Evolutionary conservation across 148 eudicot genomes (phyloP).

Genomic region (Pouteria glomerata): DNA sequence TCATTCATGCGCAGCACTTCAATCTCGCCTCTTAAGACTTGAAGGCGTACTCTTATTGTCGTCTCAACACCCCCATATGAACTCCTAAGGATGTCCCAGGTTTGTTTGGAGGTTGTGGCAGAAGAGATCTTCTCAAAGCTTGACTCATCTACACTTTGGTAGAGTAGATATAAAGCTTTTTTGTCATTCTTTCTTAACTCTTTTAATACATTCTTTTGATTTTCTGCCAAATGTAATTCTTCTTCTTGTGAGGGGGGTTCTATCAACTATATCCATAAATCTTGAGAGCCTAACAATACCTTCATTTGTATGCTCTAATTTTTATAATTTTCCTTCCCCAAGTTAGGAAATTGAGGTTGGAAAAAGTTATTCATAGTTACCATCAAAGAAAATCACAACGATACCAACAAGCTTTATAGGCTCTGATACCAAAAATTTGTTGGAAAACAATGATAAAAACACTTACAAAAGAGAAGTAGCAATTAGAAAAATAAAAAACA

Average conservation of each 20-base stretch:
- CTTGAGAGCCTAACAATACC: not conserved
- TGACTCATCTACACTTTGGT: not conserved
- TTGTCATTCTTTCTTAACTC: not conserved
- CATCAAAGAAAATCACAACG: too few relatives aligned
- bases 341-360: not conserved
- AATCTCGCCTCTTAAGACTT: not conserved
- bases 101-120: not conserved
- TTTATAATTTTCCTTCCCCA: not conserved
- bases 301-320: not conserved
- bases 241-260: not conserved
- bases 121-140: not conserved
- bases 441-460: too few relatives aligned
- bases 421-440: too few relatives aligned
- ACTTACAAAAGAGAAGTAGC: too few relatives aligned
- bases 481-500: too few relatives aligned
- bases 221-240: not conserved
- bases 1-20: constrained; percentile 5
- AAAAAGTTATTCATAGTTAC: not conserved
- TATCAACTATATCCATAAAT: not conserved
- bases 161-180: not conserved
- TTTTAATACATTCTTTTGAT: not conserved
- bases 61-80: not conserved
- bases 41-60: not conserved
- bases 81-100: not conserved
- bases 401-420: too few relatives aligned